These are phyloP conservation scores for Cryphonectria parasitica DNA, from an alignment of 2,329 filamentous ascomycete species.

Conservation along the genomic window DNA sequence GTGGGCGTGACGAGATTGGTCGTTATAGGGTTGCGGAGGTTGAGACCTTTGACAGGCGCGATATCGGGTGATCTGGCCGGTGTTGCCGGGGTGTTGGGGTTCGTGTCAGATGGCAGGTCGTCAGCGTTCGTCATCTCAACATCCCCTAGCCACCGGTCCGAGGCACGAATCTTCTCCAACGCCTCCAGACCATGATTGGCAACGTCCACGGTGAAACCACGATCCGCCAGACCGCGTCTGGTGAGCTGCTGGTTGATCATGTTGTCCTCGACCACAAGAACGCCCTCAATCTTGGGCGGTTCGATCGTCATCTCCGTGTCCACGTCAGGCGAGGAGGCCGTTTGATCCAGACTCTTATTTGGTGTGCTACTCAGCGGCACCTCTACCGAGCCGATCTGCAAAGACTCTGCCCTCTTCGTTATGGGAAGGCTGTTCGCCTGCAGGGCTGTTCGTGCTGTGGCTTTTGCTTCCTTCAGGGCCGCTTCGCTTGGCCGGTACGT, in stretches of 20 bases:
- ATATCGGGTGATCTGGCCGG: conserved; percentile 9
- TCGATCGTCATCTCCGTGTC: conserved; percentile 20
- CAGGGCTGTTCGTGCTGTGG: conserved; percentile 41
- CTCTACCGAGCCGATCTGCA: conserved; percentile 29
- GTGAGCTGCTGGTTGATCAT: conserved; percentile 63
- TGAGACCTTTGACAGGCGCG: background rate
- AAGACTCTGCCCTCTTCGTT: conserved; percentile 29
- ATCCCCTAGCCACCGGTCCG: conserved; percentile 33
- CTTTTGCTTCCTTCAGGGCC: conserved; percentile 46
- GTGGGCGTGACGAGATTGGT: conserved; percentile 19
- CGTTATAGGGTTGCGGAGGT: background rate
- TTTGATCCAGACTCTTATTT: conserved; percentile 13
- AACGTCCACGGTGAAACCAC: conserved; percentile 55
- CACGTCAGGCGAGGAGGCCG: conserved; percentile 10
- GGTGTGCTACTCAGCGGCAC: conserved; percentile 28
- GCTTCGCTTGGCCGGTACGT: conserved; percentile 50
- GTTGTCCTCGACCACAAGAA: conserved; percentile 65
- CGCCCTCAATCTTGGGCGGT: conserved; percentile 41
- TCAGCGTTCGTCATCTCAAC: conserved; percentile 2
- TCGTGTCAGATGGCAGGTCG: background rate
- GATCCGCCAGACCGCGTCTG: conserved; percentile 53
- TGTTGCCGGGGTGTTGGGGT: conserved; percentile 11
- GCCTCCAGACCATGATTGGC: conserved; percentile 48
- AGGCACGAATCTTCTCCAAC: conserved; percentile 45
- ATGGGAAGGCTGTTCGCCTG: conserved; percentile 33